These are phyloP conservation scores for Gastrolobium villosum DNA, from an alignment of 306 rosid species.

Conservation along the genomic window DNA sequence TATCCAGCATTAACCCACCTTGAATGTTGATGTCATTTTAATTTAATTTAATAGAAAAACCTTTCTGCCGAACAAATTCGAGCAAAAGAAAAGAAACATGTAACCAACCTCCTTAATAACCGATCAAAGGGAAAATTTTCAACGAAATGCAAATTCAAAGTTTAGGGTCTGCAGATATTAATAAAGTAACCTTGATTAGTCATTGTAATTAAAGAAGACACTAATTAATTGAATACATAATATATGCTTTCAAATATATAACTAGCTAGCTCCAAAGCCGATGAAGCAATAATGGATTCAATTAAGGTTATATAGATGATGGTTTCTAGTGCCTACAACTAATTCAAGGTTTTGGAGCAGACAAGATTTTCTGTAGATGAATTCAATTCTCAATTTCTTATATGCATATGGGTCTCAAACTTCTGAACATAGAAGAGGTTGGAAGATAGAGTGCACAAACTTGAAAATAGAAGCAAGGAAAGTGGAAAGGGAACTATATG, in stretches of 20 bases:
- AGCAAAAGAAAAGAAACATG: slow-evolving; percentile 44
- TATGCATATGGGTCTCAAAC: not conserved
- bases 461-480: slow-evolving; percentile 42
- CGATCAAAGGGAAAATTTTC: slow-evolving; percentile 26
- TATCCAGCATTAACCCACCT: slow-evolving; percentile 46
- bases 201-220: slow-evolving; percentile 30
- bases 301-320: slow-evolving; percentile 30
- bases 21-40: slow-evolving; percentile 58
- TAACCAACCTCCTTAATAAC: slow-evolving; percentile 27
- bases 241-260: slow-evolving; percentile 39
- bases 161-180: slow-evolving; percentile 8
- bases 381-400: slow-evolving; percentile 29
- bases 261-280: slow-evolving; percentile 20
- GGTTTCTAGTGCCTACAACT: slow-evolving; percentile 22
- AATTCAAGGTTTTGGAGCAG: slow-evolving; percentile 31
- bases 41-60: slow-evolving; percentile 38
- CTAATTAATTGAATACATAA: slow-evolving; percentile 42
- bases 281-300: slow-evolving; percentile 35
- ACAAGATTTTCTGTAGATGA: slow-evolving; percentile 11
- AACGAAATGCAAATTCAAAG: slow-evolving; percentile 29
- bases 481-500: slow-evolving; percentile 12
- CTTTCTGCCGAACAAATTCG: slow-evolving; percentile 41
- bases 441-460: slow-evolving; percentile 7
- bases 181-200: slow-evolving; percentile 31
- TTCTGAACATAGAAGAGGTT: slow-evolving; percentile 14